Evolutionary conservation across 768 basidiomycete species (phyloP).

Genomic region (Suillus subaureus): DNA sequence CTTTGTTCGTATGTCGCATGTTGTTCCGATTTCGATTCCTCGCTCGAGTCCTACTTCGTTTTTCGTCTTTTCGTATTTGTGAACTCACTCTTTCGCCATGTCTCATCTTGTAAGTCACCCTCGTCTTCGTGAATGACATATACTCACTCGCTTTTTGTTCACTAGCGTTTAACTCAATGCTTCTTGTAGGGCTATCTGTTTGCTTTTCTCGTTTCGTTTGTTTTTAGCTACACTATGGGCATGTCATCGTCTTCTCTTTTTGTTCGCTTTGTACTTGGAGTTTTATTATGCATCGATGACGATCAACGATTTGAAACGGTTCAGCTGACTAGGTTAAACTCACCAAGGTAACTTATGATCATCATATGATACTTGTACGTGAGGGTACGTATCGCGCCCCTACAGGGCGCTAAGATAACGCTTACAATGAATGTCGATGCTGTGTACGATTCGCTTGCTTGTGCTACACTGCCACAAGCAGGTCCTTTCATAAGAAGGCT

Average conservation of each 20-base stretch:
- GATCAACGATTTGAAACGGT: background rate
- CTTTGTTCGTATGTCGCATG: background rate
- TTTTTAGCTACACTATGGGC: slow-evolving; percentile 1
- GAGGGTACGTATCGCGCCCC: background rate
- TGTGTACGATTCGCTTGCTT: background rate
- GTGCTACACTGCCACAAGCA: background rate
- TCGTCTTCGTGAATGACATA: background rate
- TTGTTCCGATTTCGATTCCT: background rate
- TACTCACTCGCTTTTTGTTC: background rate
- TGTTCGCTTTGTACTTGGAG: slow-evolving; percentile 1
- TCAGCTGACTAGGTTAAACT: background rate
- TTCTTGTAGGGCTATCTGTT: slow-evolving; percentile 9
- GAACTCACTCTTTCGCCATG: background rate
- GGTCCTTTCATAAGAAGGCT: background rate
- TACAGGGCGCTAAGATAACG: background rate
- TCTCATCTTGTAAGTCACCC: background rate
- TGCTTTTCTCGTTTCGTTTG: slow-evolving; percentile 5
- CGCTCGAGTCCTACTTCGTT: background rate
- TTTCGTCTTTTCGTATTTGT: background rate
- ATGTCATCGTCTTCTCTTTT: background rate
- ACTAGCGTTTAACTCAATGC: background rate
- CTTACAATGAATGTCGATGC: background rate
- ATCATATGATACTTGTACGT: background rate
- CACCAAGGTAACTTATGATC: background rate
- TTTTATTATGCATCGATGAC: background rate